Evolutionary conservation across 345 rosid species (phyloP).

Genomic region (Lumnitzera littorea): DNA sequence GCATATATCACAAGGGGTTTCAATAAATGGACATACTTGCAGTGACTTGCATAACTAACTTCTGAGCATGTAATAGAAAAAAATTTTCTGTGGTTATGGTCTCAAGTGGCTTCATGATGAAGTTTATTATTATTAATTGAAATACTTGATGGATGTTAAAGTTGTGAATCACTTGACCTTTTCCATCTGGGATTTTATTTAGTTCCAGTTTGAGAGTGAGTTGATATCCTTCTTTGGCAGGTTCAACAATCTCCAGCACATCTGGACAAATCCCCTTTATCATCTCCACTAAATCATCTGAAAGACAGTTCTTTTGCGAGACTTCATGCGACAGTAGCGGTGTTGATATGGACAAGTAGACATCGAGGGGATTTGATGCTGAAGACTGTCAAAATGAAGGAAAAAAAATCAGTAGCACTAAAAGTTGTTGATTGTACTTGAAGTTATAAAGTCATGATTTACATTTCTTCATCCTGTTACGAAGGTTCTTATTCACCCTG

Average conservation of each 20-base stretch:
- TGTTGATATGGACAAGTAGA: slow-evolving; percentile 51
- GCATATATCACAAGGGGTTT: no score
- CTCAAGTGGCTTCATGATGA: no score
- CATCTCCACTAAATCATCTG: slow-evolving; percentile 30
- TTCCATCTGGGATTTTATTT: slow-evolving; percentile 45
- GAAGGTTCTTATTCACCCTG: neutral
- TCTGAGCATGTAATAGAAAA: no score
- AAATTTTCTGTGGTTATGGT: no score
- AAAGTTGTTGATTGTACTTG: no score
- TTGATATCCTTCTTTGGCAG: slow-evolving; percentile 75
- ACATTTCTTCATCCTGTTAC: neutral
- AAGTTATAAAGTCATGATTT: neutral
- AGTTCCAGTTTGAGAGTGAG: slow-evolving; percentile 61
- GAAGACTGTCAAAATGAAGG: slow-evolving; percentile 39
- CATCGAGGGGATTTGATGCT: slow-evolving; percentile 38
- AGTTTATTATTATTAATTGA: neutral
- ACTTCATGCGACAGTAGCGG: slow-evolving; percentile 50
- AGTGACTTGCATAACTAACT: no score
- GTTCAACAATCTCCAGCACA: slow-evolving; percentile 66
- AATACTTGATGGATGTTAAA: neutral
- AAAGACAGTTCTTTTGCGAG: slow-evolving; percentile 29
- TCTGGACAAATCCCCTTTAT: slow-evolving; percentile 39
- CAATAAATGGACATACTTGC: no score
- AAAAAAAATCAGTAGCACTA: neutral
- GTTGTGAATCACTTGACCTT: slow-evolving; percentile 36